A percentile compares a stretch with the other conserved stretches of the same genome.
phyloP scores from a whole-genome alignment of 2,329 filamentous ascomycete species.

The Ciborinia camelliae region DNA sequence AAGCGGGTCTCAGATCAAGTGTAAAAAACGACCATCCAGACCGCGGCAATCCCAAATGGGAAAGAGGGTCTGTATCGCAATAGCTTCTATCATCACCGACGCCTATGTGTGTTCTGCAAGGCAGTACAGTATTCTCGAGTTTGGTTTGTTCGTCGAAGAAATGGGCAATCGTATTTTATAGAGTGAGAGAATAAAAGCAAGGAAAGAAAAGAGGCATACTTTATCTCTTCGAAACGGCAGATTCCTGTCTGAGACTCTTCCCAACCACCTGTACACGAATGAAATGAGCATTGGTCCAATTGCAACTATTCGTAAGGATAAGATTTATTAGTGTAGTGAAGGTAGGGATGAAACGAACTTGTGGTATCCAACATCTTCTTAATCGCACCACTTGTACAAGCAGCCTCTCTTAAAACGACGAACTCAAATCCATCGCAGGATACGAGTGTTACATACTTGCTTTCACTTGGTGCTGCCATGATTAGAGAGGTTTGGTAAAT shows the following conservation, averaged over 20 bases:
- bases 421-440: constrained; percentile 76
- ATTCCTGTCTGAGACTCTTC: constrained; percentile 61
- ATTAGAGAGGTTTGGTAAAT: constrained; percentile 6
- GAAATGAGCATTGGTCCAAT: constrained; percentile 2
- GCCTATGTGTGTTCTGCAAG: constrained; percentile 12
- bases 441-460: constrained; percentile 74
- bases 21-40: constrained; percentile 47
- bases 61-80: constrained; percentile 37
- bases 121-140: not conserved
- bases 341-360: constrained; percentile 43
- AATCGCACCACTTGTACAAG: constrained; percentile 67
- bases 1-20: constrained; percentile 58
- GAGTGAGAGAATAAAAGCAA: not conserved
- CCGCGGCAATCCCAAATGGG: constrained; percentile 28
- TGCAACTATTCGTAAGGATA: constrained; percentile 10
- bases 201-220: constrained; percentile 52
- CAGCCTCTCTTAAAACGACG: constrained; percentile 67
- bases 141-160: not conserved
- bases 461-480: constrained; percentile 32
- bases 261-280: constrained; percentile 53
- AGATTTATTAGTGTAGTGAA: constrained; percentile 12
- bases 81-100: constrained; percentile 37
- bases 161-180: not conserved
- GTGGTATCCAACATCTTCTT: constrained; percentile 70
- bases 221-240: constrained; percentile 69